These are phyloP conservation scores for Taxillus chinensis DNA, from an alignment of 164 flowering plant genomes.

Conservation along the genomic window DNA sequence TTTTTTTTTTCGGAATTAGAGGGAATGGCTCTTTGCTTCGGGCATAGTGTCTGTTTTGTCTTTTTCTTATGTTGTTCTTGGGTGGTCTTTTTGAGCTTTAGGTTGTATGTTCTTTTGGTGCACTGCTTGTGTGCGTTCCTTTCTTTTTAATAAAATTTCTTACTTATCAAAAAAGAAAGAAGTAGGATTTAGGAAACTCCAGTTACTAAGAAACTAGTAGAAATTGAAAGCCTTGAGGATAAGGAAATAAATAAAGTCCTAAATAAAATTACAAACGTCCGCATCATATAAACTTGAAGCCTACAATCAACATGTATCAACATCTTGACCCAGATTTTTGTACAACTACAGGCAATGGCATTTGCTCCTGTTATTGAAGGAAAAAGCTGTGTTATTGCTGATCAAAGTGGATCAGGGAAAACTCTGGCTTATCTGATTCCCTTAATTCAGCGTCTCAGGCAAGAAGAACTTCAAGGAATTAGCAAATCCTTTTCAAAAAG, in stretches of 20 bases:
- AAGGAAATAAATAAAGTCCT: not conserved
- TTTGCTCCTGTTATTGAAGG: conserved; percentile 55
- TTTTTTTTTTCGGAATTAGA: no score
- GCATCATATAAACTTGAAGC: not conserved
- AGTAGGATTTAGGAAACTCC: no score
- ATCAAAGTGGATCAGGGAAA: conserved; percentile 99
- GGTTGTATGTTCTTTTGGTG: no score
- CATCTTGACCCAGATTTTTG: not conserved
- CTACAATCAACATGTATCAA: not conserved
- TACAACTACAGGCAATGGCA: conserved; percentile 68
- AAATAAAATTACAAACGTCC: no score
- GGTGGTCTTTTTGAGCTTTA: no score
- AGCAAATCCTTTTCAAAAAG: conserved; percentile 49
- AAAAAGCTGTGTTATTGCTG: conserved; percentile 82
- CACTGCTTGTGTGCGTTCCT: no score
- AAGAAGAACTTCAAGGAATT: conserved; percentile 82
- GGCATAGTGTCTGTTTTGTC: not conserved
- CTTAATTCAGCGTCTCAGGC: conserved; percentile 65
- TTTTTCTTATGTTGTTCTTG: no score
- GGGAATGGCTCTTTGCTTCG: not conserved
- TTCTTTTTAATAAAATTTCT: no score
- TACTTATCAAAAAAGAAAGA: no score
- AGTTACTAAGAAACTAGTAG: no score
- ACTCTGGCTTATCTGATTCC: conserved; percentile 90
- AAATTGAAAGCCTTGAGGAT: no score